Evolutionary conservation across 495 filamentous ascomycete genomes (phyloP), one percentile per base, ranked within the genome.

Genomic region (Neurospora sp.): DNA sequence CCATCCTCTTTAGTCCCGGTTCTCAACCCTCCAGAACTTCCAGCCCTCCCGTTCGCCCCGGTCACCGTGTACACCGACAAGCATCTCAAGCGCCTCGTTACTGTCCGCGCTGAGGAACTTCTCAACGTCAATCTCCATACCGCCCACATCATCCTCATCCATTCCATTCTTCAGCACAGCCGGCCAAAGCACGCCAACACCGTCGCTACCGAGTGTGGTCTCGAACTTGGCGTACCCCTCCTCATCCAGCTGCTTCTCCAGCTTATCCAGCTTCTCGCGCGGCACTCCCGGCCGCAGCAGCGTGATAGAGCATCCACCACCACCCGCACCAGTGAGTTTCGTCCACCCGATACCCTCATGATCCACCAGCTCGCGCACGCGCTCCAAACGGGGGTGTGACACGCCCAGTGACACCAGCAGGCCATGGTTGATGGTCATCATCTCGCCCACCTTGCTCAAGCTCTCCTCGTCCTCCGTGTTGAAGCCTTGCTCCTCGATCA

Each of bases 261-360:
- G 84, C 3, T 85, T 80, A 31, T 85, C 78, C 68, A 93, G 75
- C 71, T 82, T 87, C 65, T 88, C 83, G 40, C 74, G 48, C 1
- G 84, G 72, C 7, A 85, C 80, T 20, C 74, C 81, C 0, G 94
- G 93, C 72, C 90, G 92, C 45, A 98, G 84, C 6, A 99, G 82
- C 4, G 94, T 96, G 76, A 99, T 98, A 1, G 94, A 94, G 80
- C 96, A 97, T 1, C 96, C 96, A 45, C 96, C 96, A 5, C 95
- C 96, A 14, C 96, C 96, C 7, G 94, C 96, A 72, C 96, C 96
- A 1, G 96, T 99, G 68, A 99, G 87, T 79, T 99, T 99, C 6
- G 96, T 96, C 93, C 94, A 98, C 40, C 96, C 96, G 71, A 97
- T 91, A n/a, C 92, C 91, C 40, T 92, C 87, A 73, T 92, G 88